Base-by-base conservation (phyloP, 1,284 basidiomycete genomes). In the Malassezia slooffiae region DNA sequence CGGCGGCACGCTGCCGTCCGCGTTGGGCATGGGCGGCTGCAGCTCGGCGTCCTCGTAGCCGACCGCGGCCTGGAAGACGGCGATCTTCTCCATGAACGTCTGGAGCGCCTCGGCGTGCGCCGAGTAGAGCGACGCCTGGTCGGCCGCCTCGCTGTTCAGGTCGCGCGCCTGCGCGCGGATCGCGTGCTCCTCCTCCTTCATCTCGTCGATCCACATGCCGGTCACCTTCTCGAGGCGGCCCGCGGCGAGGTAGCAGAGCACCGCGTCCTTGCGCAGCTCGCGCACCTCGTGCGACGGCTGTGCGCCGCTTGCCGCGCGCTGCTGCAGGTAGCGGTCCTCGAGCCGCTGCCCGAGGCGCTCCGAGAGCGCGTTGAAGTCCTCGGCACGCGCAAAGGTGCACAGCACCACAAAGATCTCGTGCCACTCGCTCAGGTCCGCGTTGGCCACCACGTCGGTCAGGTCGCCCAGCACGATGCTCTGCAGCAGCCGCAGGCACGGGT, bases 401-500 rank as follows among this genome's bases (percentile, higher is more conserved):
- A 96, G 71, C 3, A 97, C 87, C 34, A 95, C 90, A 61, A 97
- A 96, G 46, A 91, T 85, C 71, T 96, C 91, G 55, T 84, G 81
- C 93, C 91, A 97, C 69, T 97, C 90, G 43, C 79, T 75, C 30
- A 96, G 71, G 60, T 97, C 89, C 13, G 89, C 91, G 62, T 96
- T 93, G 70, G 93, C 88, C 2, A 93, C 88, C 46, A 95, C 81
- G 72, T 93, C 88, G 30, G 80, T 76, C 11, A 97, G 78, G 62
- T 95, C 90, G 64, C 90, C 82, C 39, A 82, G 83, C 47, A 95
- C 87, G 62, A 97, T 88, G 19, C 83, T 87, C 71, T 96, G 88
- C 78, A 91, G 88, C 5, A 97, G 77, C 26, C 91, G 85, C 19
- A 96, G 78, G 72, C 95, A 95, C 0, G 89, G 87, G 16, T 85